Percentiles rank a stretch among this genome's conserved stretches.
phyloP scores from a whole-genome alignment of 495 filamentous ascomycete genomes.

The Penicillium chermesinum region DNA sequence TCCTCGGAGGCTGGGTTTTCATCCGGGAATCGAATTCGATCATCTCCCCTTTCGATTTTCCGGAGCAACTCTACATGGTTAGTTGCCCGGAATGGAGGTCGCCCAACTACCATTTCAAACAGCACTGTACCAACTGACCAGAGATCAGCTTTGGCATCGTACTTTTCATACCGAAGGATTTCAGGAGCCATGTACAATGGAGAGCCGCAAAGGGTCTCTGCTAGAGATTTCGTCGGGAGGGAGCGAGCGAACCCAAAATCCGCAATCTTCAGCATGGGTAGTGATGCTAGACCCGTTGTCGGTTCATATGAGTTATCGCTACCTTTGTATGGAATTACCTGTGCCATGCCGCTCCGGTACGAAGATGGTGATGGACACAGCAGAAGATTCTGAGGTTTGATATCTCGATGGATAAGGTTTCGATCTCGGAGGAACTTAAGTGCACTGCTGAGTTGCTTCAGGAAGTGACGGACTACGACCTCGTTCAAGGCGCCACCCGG shows the following conservation, averaged over 20 bases:
- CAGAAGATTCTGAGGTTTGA: constrained; percentile 95
- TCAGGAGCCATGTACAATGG: constrained; percentile 98
- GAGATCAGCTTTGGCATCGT: constrained; percentile 92
- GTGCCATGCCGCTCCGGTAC: constrained; percentile 43
- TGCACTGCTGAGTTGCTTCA: constrained; percentile 92
- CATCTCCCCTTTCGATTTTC: constrained; percentile 82
- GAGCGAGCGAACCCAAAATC: constrained; percentile 97
- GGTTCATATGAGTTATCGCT: constrained; percentile 76
- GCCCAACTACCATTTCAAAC: constrained; percentile 89
- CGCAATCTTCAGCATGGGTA: constrained; percentile 94
- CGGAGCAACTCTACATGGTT: constrained; percentile 93
- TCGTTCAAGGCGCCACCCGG: constrained; percentile 81
- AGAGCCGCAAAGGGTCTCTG: constrained; percentile 96
- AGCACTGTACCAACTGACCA: constrained; percentile 97
- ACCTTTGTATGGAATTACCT: constrained; percentile 53
- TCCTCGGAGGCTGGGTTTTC: constrained; percentile 65
- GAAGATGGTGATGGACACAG: constrained; percentile 77
- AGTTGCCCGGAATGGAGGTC: constrained; percentile 81
- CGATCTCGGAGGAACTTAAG: constrained; percentile 78
- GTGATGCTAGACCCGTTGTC: constrained; percentile 71
- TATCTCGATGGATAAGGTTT: constrained; percentile 91
- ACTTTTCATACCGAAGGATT: constrained; percentile 94
- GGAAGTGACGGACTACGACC: constrained; percentile 88
- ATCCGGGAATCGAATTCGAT: constrained; percentile 74
- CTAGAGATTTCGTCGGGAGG: constrained; percentile 79